Conservation (phyloP, 176 grass and related monocot species). For the Oropetium thomaeum region DNA sequence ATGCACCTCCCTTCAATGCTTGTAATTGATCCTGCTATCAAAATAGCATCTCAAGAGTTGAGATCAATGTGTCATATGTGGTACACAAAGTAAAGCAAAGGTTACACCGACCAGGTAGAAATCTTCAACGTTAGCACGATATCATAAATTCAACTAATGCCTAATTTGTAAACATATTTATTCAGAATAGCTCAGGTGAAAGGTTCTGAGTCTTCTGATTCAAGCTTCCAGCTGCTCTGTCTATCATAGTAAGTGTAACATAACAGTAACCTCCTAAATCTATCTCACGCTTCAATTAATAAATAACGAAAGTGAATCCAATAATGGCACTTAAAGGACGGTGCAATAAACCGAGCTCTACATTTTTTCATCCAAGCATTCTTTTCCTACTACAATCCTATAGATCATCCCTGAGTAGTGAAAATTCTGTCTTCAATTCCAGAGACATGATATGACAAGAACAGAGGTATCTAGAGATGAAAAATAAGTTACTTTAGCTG, state of each 20-base stretch:
- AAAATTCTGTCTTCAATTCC: neutral
- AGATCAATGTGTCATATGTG: constrained; percentile 1
- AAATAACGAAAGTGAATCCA: neutral
- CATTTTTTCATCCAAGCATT: neutral
- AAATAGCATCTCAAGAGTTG: neutral
- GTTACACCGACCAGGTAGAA: constrained; percentile 22
- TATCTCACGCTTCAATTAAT: neutral
- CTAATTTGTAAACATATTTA: constrained; percentile 1
- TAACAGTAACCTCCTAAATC: neutral
- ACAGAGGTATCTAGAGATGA: constrained; percentile 25
- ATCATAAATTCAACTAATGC: constrained; percentile 8
- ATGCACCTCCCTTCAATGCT: neutral
- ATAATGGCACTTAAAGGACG: neutral
- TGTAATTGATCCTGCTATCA: constrained; percentile 11
- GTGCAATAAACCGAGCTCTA: neutral
- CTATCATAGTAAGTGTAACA: neutral
- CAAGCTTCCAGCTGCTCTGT: neutral
- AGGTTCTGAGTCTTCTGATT: neutral
- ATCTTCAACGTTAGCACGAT: constrained; percentile 1
- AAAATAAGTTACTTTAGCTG: constrained; percentile 46
- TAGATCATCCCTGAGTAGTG: neutral
- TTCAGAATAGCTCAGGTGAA: neutral
- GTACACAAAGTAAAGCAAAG: neutral
- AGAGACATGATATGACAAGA: neutral
- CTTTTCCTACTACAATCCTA: neutral